phyloP scores from a whole-genome alignment of 495 filamentous ascomycete species.

The Neurospora sp. region DNA sequence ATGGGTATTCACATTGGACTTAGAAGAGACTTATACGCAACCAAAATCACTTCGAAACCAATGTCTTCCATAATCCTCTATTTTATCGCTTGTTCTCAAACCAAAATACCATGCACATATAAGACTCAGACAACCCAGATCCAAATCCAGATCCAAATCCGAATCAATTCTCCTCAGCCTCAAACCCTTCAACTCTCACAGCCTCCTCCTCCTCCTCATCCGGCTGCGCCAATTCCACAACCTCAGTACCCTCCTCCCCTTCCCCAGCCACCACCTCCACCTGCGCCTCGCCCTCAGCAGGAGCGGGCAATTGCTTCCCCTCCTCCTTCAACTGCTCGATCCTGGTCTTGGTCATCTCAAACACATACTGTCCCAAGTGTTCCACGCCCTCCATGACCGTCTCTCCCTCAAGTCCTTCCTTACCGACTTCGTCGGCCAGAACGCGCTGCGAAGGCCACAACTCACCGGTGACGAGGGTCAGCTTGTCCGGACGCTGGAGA shows the following conservation, averaged over 20 bases:
- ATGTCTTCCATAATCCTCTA: background rate
- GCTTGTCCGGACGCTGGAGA: slow-evolving; percentile 64
- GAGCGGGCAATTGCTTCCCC: slow-evolving; percentile 22
- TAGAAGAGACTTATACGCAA: background rate
- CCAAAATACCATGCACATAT: background rate
- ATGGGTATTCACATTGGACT: background rate
- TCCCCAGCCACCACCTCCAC: slow-evolving; percentile 29
- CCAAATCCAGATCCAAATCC: background rate
- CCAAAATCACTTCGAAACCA: background rate
- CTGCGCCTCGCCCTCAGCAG: slow-evolving; percentile 7
- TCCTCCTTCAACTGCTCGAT: slow-evolving; percentile 43
- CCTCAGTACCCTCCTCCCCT: slow-evolving; percentile 21
- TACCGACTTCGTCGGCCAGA: slow-evolving; percentile 47
- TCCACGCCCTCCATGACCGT: slow-evolving; percentile 80
- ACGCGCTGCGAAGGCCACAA: slow-evolving; percentile 64
- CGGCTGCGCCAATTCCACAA: slow-evolving; percentile 15
- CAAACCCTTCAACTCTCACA: slow-evolving; percentile 1
- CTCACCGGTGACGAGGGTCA: slow-evolving; percentile 73
- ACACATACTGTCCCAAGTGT: slow-evolving; percentile 94
- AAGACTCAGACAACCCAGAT: background rate
- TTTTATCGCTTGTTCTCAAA: background rate
- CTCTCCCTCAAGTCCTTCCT: slow-evolving; percentile 32
- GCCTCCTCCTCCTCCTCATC: slow-evolving; percentile 25
- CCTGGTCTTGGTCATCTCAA: slow-evolving; percentile 88
- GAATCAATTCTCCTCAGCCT: slow-evolving; percentile 9